Percentiles rank a stretch among this genome's conserved stretches.
phyloP scores from a whole-genome alignment of 768 basidiomycete genomes.

The Macrolepiota dolichaula region DNA sequence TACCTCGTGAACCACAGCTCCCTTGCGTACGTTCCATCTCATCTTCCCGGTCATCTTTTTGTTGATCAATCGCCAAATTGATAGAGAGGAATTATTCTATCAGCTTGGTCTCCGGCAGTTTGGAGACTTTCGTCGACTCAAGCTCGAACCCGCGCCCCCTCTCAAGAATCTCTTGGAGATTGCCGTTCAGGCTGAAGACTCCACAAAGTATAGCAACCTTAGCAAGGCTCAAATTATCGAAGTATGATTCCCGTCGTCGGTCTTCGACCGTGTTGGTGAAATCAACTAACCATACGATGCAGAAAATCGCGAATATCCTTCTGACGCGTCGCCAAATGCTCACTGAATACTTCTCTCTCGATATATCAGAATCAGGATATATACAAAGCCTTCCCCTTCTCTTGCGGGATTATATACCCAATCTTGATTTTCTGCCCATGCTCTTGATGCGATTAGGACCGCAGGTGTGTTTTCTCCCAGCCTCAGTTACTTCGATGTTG shows the following conservation, averaged over 20 bases:
- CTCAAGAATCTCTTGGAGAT: conserved; percentile 70
- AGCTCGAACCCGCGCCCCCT: conserved; percentile 79
- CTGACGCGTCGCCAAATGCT: conserved; percentile 76
- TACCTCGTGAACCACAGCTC: conserved; percentile 86
- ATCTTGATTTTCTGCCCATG: conserved; percentile 84
- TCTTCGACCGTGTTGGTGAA: neutral
- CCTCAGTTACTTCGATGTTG: neutral
- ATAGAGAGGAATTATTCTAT: conserved; percentile 91
- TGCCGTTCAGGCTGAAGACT: conserved; percentile 69
- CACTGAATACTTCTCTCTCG: conserved; percentile 84
- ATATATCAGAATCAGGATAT: conserved; percentile 60
- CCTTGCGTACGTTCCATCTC: conserved; percentile 60
- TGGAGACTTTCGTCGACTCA: conserved; percentile 71
- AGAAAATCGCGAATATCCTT: conserved; percentile 68
- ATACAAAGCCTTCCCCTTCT: conserved; percentile 82
- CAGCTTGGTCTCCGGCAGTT: conserved; percentile 92
- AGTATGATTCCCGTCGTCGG: conserved; percentile 33
- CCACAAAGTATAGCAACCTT: conserved; percentile 52
- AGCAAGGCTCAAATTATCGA: conserved; percentile 65
- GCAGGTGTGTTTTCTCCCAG: conserved; percentile 49
- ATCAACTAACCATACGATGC: neutral
- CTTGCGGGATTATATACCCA: conserved; percentile 84
- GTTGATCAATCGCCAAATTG: neutral
- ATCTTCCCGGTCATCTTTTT: neutral
- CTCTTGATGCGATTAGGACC: conserved; percentile 91